Conservation (phyloP, 2,329 filamentous ascomycete species). For the Tothia fuscella region DNA sequence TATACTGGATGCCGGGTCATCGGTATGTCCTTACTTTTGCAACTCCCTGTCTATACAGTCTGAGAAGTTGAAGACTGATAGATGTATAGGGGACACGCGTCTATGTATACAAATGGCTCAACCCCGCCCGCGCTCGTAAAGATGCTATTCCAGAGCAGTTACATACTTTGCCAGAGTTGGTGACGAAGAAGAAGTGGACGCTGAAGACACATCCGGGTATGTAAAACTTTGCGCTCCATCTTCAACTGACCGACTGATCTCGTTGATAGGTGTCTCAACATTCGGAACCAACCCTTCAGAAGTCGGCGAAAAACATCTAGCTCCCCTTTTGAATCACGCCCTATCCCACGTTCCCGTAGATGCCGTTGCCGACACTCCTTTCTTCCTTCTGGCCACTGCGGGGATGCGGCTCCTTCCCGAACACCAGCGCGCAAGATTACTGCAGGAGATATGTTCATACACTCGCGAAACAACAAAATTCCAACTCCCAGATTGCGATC, state of each 20-base stretch:
- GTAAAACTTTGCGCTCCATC: slow-evolving; percentile 10
- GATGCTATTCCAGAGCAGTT: slow-evolving; percentile 49
- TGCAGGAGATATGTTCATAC: slow-evolving; percentile 73
- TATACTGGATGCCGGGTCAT: slow-evolving; percentile 94
- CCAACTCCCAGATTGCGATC: slow-evolving; percentile 73
- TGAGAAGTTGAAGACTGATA: slow-evolving; percentile 8
- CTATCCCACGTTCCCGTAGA: slow-evolving; percentile 63
- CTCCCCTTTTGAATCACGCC: slow-evolving; percentile 70
- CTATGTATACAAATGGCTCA: slow-evolving; percentile 89
- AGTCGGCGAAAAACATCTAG: slow-evolving; percentile 72
- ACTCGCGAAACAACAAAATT: slow-evolving; percentile 67
- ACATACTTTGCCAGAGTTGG: slow-evolving; percentile 62
- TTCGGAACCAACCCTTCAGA: slow-evolving; percentile 66
- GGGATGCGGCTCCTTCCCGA: slow-evolving; percentile 81
- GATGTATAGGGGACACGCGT: slow-evolving; percentile 65
- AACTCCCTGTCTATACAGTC: no score
- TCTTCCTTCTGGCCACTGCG: slow-evolving; percentile 91
- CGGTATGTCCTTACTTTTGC: slow-evolving; percentile 35
- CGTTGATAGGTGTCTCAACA: slow-evolving; percentile 56
- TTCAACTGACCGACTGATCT: not conserved
- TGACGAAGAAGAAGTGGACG: slow-evolving; percentile 76
- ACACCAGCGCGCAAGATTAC: slow-evolving; percentile 56
- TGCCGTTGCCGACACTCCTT: slow-evolving; percentile 70
- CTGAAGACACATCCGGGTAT: slow-evolving; percentile 85
- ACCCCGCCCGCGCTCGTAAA: slow-evolving; percentile 54